Evolutionary conservation across 352 stramenopile genomes (phyloP).

Genomic region (Globisporangium yorkense): DNA sequence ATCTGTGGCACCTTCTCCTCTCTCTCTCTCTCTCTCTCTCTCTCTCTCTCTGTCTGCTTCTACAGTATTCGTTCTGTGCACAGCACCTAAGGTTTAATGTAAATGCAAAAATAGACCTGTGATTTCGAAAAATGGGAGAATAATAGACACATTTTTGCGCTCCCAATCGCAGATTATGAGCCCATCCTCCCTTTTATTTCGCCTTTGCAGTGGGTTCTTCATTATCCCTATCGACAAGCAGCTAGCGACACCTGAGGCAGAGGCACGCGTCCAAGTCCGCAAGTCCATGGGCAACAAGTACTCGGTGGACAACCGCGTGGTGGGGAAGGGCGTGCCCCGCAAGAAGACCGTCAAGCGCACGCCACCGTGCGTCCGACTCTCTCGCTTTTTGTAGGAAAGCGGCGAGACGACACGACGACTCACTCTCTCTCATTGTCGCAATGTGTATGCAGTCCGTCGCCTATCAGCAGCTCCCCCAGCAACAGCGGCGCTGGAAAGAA

Average conservation of each 20-base stretch:
- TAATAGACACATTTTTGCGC: too few species aligned
- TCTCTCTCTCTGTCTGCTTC: too few species aligned
- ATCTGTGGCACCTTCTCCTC: too few species aligned
- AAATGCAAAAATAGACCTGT: too few species aligned
- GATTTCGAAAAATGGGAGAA: too few species aligned
- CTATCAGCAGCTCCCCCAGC: background rate
- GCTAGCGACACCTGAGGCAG: background rate
- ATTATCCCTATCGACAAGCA: too few species aligned
- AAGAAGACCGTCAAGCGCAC: slow-evolving; percentile 6
- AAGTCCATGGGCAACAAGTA: slow-evolving; percentile 10
- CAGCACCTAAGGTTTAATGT: too few species aligned
- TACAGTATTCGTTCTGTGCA: too few species aligned
- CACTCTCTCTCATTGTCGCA: background rate
- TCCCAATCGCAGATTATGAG: too few species aligned
- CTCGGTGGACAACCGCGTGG: slow-evolving; percentile 10
- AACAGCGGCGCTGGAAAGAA: slow-evolving; percentile 3
- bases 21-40: too few species aligned
- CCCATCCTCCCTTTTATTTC: too few species aligned
- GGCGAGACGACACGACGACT: background rate
- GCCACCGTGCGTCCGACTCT: slow-evolving; percentile 1
- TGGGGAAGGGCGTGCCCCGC: slow-evolving; percentile 8
- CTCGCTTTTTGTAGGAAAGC: background rate
- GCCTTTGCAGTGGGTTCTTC: too few species aligned
- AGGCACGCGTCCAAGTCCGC: background rate
- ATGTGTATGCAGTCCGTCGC: slow-evolving; percentile 1